Base-by-base conservation (phyloP, 2,329 filamentous ascomycete species). In the Trichophyton equinum region DNA sequence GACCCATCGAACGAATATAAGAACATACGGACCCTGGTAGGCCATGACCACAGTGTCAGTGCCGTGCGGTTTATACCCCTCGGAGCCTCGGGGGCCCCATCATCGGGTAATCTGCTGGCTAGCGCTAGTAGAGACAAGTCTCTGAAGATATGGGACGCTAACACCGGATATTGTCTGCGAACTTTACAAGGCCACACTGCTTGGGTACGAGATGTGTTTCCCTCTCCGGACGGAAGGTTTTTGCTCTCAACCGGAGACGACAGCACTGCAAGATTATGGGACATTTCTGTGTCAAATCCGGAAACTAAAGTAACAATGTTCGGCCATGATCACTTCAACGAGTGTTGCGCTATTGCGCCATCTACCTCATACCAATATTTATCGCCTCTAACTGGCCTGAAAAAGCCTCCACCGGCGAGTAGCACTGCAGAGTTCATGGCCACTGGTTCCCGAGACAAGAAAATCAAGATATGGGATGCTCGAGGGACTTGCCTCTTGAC, bases 1-100 rank as follows among this genome's bases (percentile, higher is more conserved):
- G 90, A 96, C 67, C 91, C 92, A 1, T 82, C 85, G 49, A 88
- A 95, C 71, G 89, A 94, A 62, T 96, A 96, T 77, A 95, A 96
- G 73, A 96, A 96, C 70, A 95, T 96, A 61, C 83, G 91, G 58
- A 96, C 91, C 0, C 78, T 96, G 20, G 87, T 88, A 0, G 91
- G 92, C 4, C 91, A 96, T 74, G 91, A 96, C 68, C 92, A 96
- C 73, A 94, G 87, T 65, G 89, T 96, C 60, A 94, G 88, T 67
- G 86, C 89, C 2, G 85, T 96, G 36, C 85, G 91, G 6, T 96
- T 96, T 71, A 86, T 96, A 42, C 90, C 90, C 1, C 90, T 86
- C 6, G 89, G 89, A 22, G 87, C 87, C 18, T 87, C 87, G 1
- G 89, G 88, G 47, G 85, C 85, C 1, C 87, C 87, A 1, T 80